phyloP scores from a whole-genome alignment of 805 yeast species.

The Yarrowia osloensis region DNA sequence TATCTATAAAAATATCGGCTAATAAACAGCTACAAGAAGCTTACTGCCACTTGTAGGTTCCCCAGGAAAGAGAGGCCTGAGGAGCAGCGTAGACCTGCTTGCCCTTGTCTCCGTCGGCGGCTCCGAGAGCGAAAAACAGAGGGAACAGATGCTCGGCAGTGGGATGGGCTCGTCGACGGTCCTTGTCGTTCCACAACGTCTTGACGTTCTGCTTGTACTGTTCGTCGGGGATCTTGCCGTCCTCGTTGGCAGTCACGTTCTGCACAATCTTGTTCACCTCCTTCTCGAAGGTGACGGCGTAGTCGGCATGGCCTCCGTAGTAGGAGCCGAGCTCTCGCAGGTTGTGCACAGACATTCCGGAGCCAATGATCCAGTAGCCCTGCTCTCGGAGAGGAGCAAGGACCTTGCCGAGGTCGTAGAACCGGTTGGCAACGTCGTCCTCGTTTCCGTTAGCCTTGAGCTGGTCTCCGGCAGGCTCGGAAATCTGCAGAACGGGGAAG shows the following conservation, averaged over 20 bases:
- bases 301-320: constrained; percentile 41
- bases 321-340: constrained; percentile 53
- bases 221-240: constrained; percentile 37
- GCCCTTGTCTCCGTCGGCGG: constrained; percentile 38
- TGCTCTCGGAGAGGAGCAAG: constrained; percentile 54
- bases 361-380: constrained; percentile 57
- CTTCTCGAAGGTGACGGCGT: constrained; percentile 59
- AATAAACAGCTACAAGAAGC: too few species aligned
- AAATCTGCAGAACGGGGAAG: constrained; percentile 49
- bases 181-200: constrained; percentile 41
- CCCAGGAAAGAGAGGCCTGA: constrained; percentile 11
- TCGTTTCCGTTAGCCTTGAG: constrained; percentile 37
- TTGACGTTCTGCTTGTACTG: constrained; percentile 46
- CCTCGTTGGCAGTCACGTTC: constrained; percentile 39
- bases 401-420: constrained; percentile 56
- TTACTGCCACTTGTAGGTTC: constrained; percentile 16
- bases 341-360: constrained; percentile 83
- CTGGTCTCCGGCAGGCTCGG: constrained; percentile 38
- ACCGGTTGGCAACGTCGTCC: constrained; percentile 45
- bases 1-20: background rate
- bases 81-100: constrained; percentile 22
- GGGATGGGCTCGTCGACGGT: constrained; percentile 62
- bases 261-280: constrained; percentile 44
- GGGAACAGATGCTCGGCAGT: constrained; percentile 76
- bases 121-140: constrained; percentile 60